Conservation (phyloP, 352 stramenopile species). For the Pythium insidiosum region DNA sequence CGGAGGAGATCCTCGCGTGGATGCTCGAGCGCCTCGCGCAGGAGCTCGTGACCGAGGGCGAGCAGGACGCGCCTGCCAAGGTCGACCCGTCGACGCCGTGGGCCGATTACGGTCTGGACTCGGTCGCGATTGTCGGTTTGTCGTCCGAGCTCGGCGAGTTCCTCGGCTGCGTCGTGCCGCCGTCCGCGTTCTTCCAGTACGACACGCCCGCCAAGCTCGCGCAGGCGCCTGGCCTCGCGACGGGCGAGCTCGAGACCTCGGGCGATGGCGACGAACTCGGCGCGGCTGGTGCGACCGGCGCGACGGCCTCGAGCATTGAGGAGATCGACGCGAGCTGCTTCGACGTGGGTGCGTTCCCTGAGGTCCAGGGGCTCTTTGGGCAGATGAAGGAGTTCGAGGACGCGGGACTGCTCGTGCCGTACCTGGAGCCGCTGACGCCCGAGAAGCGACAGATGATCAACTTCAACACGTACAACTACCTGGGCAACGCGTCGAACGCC, state of each 20-base stretch:
- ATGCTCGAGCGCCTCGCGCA: slow-evolving; percentile 53
- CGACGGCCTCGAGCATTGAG: slow-evolving; percentile 30
- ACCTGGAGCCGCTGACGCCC: slow-evolving; percentile 56
- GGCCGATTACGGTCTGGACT: slow-evolving; percentile 25
- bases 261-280: slow-evolving; percentile 1
- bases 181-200: slow-evolving; percentile 30
- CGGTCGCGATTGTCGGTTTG: slow-evolving; percentile 26
- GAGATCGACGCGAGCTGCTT: slow-evolving; percentile 64
- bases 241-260: slow-evolving; percentile 17
- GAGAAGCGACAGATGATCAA: slow-evolving; percentile 72
- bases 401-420: slow-evolving; percentile 61
- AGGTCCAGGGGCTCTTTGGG: slow-evolving; percentile 46
- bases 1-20: slow-evolving; percentile 67
- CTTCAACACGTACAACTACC: slow-evolving; percentile 86
- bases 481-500: slow-evolving; percentile 58
- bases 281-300: not conserved
- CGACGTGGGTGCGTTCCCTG: slow-evolving; percentile 54
- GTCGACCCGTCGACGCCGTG: slow-evolving; percentile 17
- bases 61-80: slow-evolving; percentile 7
- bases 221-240: slow-evolving; percentile 20
- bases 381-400: slow-evolving; percentile 74
- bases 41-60: slow-evolving; percentile 21
- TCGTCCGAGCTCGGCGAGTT: slow-evolving; percentile 31
- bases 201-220: slow-evolving; percentile 25
- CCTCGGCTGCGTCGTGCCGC: slow-evolving; percentile 29